Evolutionary conservation across 1,139 yeast species (phyloP).

Genomic region (Lodderomyces margitis): DNA sequence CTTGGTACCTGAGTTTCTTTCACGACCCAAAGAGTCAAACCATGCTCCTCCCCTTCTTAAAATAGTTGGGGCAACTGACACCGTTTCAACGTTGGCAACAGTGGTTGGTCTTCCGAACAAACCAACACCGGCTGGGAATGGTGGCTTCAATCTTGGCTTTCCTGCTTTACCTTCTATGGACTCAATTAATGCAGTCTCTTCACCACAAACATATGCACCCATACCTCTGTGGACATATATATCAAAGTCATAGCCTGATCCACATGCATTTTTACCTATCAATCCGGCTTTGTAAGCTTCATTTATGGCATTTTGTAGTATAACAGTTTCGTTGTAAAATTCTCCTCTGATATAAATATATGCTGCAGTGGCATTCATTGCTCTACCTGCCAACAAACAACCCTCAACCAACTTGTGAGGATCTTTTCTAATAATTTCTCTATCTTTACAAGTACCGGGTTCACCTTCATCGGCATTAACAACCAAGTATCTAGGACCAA

Average conservation of each 20-base stretch:
- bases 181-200: constrained; percentile 85
- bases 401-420: constrained; percentile 91
- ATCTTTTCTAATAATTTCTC: constrained; percentile 85
- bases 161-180: constrained; percentile 90
- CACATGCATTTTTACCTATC: constrained; percentile 82
- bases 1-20: constrained; percentile 79
- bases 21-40: constrained; percentile 81
- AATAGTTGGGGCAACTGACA: constrained; percentile 84
- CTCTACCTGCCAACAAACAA: constrained; percentile 82
- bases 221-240: constrained; percentile 82
- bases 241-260: constrained; percentile 81
- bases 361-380: constrained; percentile 91
- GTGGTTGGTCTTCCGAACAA: constrained; percentile 87
- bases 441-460: constrained; percentile 90
- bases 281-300: constrained; percentile 81
- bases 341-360: constrained; percentile 89
- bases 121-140: constrained; percentile 93
- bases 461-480: constrained; percentile 94
- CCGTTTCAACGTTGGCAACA: constrained; percentile 86
- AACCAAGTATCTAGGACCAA: constrained; percentile 81
- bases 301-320: constrained; percentile 74
- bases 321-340: constrained; percentile 73
- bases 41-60: constrained; percentile 86
- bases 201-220: constrained; percentile 92
- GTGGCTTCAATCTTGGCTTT: constrained; percentile 89